Base-by-base conservation (phyloP, 345 rosid species). In the Bruguiera sexangula region DNA sequence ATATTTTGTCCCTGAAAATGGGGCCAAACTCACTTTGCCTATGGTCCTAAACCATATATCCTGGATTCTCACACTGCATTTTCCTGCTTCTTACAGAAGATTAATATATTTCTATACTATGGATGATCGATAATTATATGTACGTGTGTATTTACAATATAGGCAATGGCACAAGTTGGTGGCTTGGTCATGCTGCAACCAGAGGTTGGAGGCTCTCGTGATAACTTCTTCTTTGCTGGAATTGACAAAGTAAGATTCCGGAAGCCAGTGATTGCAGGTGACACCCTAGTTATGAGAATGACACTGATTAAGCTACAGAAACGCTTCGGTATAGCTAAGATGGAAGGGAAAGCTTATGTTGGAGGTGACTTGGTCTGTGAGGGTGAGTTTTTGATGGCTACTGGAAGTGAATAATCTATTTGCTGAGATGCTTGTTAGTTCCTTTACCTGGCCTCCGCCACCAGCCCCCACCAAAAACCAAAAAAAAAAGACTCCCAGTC, bases 131-230 rank as follows among this genome's bases (percentile, higher is more conserved):
- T 26, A 55, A 22, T 22, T 55, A 22, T 11, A 43, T 43, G 54
- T 58, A 48, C 24, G 6, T 18, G 20, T 76, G 50, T 66, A 79
- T 68, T 69, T 36, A 9, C 9, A 59, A 63, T 83, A 21, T 68
- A 96, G 95, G 99, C 98, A 68, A 82, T 96, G 98, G 98, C 99
- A 54, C 99, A 90, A 82, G 93, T 90, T 50, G 99, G 96, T 70
- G 98, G 98, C 51, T 67, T 96, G 73, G 90, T 92, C 51, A 90
- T 90, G 96, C 85, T 96, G 73, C 89, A 92, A 79, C 97, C 97
- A 20, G 96, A 92, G 75, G 95, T 85, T 0, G 95, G 96, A 16
- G 97, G 97, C 37, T 90, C 96, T 50, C 83, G 79, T 56, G 84
- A 82, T 24, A 87, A 84, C 75, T 92, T 96, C 87, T 89, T 90